phyloP scores from a whole-genome alignment of 805 yeast genomes.

The Jamesozyma lodderae region DNA sequence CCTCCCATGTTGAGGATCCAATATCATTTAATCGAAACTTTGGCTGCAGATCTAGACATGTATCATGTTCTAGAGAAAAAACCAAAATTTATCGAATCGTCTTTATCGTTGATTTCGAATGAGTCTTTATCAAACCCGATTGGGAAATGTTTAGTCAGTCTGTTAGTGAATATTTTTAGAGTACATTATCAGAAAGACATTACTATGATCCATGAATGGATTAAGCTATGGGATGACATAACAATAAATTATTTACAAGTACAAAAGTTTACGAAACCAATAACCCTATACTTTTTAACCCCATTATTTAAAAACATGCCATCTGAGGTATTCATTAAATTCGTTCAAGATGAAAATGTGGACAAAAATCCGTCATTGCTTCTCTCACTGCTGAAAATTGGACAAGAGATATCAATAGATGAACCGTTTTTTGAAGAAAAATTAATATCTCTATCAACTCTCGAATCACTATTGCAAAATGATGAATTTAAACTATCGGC shows the following conservation, averaged over 20 bases:
- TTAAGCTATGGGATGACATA: constrained; percentile 40
- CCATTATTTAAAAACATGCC: constrained; percentile 45
- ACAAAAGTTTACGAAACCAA: constrained; percentile 34
- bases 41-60: constrained; percentile 42
- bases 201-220: constrained; percentile 33
- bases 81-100: constrained; percentile 39
- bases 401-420: constrained; percentile 49
- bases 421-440: constrained; percentile 39
- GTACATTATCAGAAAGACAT: constrained; percentile 19
- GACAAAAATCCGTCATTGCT: constrained; percentile 29
- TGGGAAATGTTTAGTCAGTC: constrained; percentile 45
- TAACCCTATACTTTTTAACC: constrained; percentile 55
- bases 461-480: constrained; percentile 38
- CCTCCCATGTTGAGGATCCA: constrained; percentile 48
- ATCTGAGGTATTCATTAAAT: constrained; percentile 33
- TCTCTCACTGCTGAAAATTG: constrained; percentile 51
- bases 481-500: constrained; percentile 41
- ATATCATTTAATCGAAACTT: constrained; percentile 50
- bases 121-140: constrained; percentile 58
- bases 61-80: constrained; percentile 34
- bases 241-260: constrained; percentile 32
- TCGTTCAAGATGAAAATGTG: constrained; percentile 25
- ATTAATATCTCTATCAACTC: constrained; percentile 28
- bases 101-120: constrained; percentile 42
- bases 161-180: constrained; percentile 32